Base-by-base conservation (phyloP, 2,329 filamentous ascomycete genomes). In the Diaporthe capsici region DNA sequence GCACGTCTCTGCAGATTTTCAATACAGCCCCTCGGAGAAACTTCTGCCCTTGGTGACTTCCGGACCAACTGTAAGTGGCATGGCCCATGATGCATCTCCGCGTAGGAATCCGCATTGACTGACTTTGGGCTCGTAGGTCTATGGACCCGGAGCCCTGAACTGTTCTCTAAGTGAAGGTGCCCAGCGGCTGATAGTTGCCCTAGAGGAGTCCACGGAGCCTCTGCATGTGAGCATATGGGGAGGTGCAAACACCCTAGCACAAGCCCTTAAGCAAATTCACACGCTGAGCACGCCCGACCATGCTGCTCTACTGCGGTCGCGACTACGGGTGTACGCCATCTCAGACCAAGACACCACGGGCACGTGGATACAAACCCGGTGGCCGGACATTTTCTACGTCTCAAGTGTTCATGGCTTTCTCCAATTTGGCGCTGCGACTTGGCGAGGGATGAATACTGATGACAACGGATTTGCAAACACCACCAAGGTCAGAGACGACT, bases 391-490 rank as follows among this genome's bases (percentile, higher is more conserved):
- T 3, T 57, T 57, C 6, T 57, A 57, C 53, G 28, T 57, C 53
- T 31, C 53, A 20, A 57, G 53, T 13, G 28, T 57, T 0, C 53
- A 57, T 20, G 53, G 53, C 28, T 34, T 57, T 20, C 13, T 34
- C 53, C 25, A 57, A 4, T 57, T 58, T 17, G 28, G 7, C 28
- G 55, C 28, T 5, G 55, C 55, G 8, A 34, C 55, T 12, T 58
- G 55, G 55, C 8, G 3, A 3, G 55, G 55, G 4, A 58, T 58
- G 55, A 37, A 58, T 17, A 34, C 28, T 8, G n/a, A 58, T 15
- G 55, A 58, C 55, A 58, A 58, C 17, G 55, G 55, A 12, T 58
- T 58, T 12, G 55, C 55, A 25, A 58, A 58, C 17, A 58, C 55
- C 1, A 34, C 55, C 17, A 58, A 58, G 15, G 28, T 34, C 28